phyloP scores from a whole-genome alignment of 257 asterid genomes.

The Nicotiana undulata region DNA sequence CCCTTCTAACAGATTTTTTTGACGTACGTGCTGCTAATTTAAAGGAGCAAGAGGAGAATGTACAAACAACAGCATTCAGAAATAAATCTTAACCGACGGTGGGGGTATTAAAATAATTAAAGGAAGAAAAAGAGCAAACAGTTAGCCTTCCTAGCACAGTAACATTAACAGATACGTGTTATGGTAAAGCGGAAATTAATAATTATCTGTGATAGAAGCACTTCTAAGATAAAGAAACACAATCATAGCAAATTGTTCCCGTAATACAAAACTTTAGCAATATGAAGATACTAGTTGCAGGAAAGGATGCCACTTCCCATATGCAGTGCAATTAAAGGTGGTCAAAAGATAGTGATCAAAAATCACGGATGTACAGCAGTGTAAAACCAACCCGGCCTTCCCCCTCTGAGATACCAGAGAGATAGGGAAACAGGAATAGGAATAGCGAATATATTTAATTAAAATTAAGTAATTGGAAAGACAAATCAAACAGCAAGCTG shows the following conservation, averaged over 20 bases:
- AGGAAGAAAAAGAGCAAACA: not conserved
- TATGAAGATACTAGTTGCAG: not conserved
- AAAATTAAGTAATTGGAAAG: not conserved
- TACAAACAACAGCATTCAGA: not conserved
- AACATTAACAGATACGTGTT: not conserved
- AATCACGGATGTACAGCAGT: not conserved
- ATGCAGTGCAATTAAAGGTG: not conserved
- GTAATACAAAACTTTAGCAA: not conserved
- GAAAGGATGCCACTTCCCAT: not conserved
- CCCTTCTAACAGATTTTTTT: conserved; percentile 22
- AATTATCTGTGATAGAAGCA: not conserved
- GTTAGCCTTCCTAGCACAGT: not conserved
- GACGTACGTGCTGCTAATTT: conserved; percentile 18
- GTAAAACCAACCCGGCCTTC: not conserved
- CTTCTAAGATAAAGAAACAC: not conserved
- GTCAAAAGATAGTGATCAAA: not conserved
- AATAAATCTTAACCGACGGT: not conserved
- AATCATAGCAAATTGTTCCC: not conserved
- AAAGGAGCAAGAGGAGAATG: not conserved
- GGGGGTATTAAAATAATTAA: conserved; percentile 2
- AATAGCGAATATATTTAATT: not conserved
- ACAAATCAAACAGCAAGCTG: not conserved
- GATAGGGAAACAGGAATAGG: not conserved
- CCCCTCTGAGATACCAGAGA: not conserved
- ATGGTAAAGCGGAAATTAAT: not conserved